Conservation (phyloP, 2,329 filamentous ascomycete genomes). For the Daldinia sp. region DNA sequence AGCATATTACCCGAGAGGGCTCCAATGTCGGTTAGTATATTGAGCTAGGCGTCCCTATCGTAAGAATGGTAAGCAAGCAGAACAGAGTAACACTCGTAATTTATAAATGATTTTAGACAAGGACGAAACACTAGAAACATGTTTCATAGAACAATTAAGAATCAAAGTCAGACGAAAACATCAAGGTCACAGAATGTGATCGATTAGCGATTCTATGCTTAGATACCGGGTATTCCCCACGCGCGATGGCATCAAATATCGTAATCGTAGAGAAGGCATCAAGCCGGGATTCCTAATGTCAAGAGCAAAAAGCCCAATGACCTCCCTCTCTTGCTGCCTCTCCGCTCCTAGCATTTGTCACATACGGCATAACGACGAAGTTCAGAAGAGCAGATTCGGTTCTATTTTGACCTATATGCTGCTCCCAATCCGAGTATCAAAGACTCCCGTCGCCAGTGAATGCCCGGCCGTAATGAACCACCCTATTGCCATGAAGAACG, state of each 20-base stretch:
- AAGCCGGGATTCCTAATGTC: constrained; percentile 4
- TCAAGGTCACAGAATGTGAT: not conserved
- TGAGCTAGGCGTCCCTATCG: not conserved
- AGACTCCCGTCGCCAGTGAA: constrained; percentile 54
- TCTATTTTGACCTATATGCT: constrained; percentile 47
- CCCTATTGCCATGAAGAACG: constrained; percentile 59
- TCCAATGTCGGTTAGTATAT: not conserved
- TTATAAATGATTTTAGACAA: not conserved
- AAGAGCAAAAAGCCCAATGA: not conserved
- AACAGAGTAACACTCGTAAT: not conserved
- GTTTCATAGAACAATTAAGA: not conserved
- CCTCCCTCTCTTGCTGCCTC: constrained; percentile 11
- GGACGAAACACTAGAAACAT: not conserved
- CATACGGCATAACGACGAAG: constrained; percentile 27
- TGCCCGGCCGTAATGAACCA: constrained; percentile 59
- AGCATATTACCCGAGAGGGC: not conserved
- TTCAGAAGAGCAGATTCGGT: constrained; percentile 44
- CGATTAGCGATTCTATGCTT: constrained; percentile 7
- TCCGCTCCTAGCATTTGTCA: constrained; percentile 32
- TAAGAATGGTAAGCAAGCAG: not conserved
- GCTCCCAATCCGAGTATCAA: constrained; percentile 57
- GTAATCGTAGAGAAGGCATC: constrained; percentile 16
- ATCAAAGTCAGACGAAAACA: not conserved
- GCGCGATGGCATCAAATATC: constrained; percentile 7
- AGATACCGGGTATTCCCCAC: constrained; percentile 10